phyloP scores from a whole-genome alignment of 2,329 filamentous ascomycete species.

The Penicillium sp. region DNA sequence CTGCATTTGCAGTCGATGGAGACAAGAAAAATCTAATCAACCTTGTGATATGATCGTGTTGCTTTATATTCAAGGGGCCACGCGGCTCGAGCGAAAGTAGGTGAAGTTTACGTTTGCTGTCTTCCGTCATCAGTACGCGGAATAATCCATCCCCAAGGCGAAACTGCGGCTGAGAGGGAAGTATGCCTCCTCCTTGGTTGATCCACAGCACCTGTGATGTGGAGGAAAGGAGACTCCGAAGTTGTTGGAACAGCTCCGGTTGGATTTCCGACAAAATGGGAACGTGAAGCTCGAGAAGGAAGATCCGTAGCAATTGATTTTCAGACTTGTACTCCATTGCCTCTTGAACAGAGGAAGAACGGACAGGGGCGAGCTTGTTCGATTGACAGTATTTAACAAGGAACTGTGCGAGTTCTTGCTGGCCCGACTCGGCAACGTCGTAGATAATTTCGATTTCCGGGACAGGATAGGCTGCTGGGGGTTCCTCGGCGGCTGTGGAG shows the following conservation, averaged over 20 bases:
- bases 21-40: not conserved
- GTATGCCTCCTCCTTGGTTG: not conserved
- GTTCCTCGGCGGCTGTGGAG: not conserved
- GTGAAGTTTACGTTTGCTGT: not conserved
- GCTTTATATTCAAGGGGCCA: not conserved
- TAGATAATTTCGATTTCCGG: not conserved
- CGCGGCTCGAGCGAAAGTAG: not conserved
- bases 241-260: not conserved
- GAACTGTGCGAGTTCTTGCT: not conserved
- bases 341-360: not conserved
- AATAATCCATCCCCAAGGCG: not conserved
- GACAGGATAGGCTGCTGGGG: not conserved
- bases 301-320: not conserved
- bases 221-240: not conserved
- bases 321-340: not conserved
- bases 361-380: not conserved
- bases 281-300: not conserved
- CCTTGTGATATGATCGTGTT: not conserved
- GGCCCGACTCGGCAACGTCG: not conserved
- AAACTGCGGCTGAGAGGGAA: not conserved
- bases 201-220: not conserved
- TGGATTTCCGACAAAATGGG: not conserved
- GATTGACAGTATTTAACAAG: not conserved
- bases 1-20: not conserved
- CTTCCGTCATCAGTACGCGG: not conserved